Evolutionary conservation across 139 green algal species (phyloP), one percentile per base, ranked within the genome.

Genomic region (Chlorella ohadii): DNA sequence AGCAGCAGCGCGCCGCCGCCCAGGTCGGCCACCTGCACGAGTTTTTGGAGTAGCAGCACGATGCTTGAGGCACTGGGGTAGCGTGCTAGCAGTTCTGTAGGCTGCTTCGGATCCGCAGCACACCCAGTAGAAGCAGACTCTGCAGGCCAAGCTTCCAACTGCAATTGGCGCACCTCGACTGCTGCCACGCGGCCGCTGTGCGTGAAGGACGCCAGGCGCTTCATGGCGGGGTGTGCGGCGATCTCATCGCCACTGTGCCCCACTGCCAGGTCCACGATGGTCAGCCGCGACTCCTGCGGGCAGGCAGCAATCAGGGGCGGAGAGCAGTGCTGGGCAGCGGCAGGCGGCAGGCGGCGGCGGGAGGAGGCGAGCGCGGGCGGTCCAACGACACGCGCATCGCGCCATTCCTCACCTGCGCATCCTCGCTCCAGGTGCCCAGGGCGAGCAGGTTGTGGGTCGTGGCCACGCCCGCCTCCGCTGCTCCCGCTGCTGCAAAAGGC

Each of bases 281-380:
- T 85, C 34, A 85, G 80, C 2, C 70, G 80, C 36, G 36, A 27
- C 56, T 85, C 80, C 80, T 85, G 79, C 65, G 36, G 7, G 44
- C 16, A 19, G 33, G 44, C 51, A 59, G n/a, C n/a, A n/a, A n/a
- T n/a, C n/a, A 59, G 11, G 51, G 7, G 59, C 23, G 28, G 36
- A 55, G 36, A 0, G 13, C 36, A 63, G 20, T 4, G 36, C 19
- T 31, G 34, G 20, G 19, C 5, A 51, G 47, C 22, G 16, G 74
- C 31, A 9, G 51, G 74, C 74, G 55, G 41, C 12, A 27, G 44
- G 44, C 38, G 23, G 55, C 59, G 41, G 39, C 27, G 27, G 70
- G 7, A 15, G 38, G 25, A 27, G 38, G 0, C 25, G 23, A 56
- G 12, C 15, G 39, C 6, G 15, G 22, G 33, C 34, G 25, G 27